Conservation (phyloP, 345 rosid species). For the Citrus unshiu region DNA sequence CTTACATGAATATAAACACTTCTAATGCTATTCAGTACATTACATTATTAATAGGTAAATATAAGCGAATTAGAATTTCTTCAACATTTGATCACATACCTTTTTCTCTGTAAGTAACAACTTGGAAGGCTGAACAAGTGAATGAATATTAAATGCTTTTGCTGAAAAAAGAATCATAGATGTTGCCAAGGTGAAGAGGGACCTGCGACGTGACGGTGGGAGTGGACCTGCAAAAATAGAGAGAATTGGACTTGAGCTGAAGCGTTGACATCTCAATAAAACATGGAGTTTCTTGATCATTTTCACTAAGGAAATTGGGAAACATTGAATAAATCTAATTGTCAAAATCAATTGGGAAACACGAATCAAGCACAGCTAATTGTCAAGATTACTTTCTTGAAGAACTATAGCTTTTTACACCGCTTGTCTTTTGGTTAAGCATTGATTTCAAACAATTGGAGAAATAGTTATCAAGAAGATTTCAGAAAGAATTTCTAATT, state of each 20-base stretch:
- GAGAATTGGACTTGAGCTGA: neutral
- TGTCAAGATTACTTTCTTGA: neutral
- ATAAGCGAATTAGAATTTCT: neutral
- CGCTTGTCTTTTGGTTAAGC: neutral
- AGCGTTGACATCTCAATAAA: neutral
- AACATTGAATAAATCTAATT: neutral
- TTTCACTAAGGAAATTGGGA: neutral
- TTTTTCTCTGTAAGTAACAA: conserved; percentile 48
- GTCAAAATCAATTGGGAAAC: neutral
- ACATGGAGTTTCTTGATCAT: neutral
- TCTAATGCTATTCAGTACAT: neutral
- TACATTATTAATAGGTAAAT: neutral
- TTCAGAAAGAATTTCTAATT: neutral
- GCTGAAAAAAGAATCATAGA: conserved; percentile 90
- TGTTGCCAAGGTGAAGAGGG: conserved; percentile 77
- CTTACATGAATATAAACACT: neutral
- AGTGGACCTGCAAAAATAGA: conserved; percentile 57
- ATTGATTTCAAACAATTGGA: neutral
- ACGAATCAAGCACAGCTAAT: conserved; percentile 1
- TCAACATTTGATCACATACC: conserved; percentile 32
- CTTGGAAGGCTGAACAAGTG: conserved; percentile 56
- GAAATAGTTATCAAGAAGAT: neutral
- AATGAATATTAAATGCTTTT: conserved; percentile 54
- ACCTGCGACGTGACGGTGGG: conserved; percentile 77
- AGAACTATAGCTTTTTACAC: neutral